Evolutionary conservation across 805 yeast species (phyloP).

Genomic region (Ogataea nonfermentans): DNA sequence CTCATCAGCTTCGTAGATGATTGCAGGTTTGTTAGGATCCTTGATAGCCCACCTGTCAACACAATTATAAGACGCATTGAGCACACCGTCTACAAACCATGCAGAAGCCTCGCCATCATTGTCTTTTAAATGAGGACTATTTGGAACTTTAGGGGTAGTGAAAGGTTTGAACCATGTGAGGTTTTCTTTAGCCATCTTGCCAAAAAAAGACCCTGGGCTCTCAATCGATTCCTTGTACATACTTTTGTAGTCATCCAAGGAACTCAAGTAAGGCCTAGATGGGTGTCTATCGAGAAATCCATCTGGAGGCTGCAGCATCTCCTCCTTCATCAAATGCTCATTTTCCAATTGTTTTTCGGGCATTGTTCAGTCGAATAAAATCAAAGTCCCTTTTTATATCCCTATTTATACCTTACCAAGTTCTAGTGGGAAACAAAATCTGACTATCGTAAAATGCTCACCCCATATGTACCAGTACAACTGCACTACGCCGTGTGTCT

Average conservation of each 20-base stretch:
- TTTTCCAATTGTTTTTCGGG: constrained; percentile 31
- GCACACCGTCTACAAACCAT: constrained; percentile 78
- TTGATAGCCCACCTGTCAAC: constrained; percentile 77
- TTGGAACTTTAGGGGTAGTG: constrained; percentile 45
- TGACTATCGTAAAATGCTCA: background rate
- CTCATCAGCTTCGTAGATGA: constrained; percentile 81
- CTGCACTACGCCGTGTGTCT: background rate
- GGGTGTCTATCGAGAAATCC: constrained; percentile 42
- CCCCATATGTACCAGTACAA: background rate
- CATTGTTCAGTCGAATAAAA: constrained; percentile 6
- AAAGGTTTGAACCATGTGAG: constrained; percentile 56
- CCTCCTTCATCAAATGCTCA: constrained; percentile 34
- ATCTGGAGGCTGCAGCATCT: constrained; percentile 30
- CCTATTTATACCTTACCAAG: constrained; percentile 1
- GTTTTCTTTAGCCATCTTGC: constrained; percentile 47
- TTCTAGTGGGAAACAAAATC: constrained; percentile 1
- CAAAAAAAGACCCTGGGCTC: constrained; percentile 54
- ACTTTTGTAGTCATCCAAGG: constrained; percentile 48
- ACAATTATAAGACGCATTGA: constrained; percentile 78
- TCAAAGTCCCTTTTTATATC: background rate
- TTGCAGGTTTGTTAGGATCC: constrained; percentile 70
- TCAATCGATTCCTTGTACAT: constrained; percentile 55
- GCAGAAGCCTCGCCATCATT: constrained; percentile 52
- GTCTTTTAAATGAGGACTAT: constrained; percentile 42
- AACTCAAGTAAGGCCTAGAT: constrained; percentile 45